Conservation (phyloP, 768 basidiomycete genomes). For the Hypholoma sublateritium region DNA sequence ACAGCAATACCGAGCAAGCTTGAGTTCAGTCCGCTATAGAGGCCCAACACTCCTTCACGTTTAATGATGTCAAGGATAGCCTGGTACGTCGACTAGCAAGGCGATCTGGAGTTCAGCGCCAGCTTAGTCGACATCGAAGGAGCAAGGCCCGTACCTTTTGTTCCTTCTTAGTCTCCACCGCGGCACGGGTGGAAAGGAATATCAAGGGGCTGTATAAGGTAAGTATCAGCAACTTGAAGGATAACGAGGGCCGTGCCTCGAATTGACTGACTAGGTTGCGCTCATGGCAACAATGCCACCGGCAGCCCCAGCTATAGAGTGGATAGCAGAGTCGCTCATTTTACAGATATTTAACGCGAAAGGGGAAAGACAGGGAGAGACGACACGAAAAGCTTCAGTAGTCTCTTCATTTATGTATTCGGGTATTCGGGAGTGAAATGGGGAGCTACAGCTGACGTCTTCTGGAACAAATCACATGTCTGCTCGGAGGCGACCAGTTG, state of each 20-base stretch:
- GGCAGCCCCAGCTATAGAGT: constrained; percentile 85
- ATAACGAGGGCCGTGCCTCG: background rate
- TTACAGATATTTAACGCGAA: constrained; percentile 7
- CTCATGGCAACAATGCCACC: constrained; percentile 92
- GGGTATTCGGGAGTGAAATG: constrained; percentile 15
- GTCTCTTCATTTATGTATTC: constrained; percentile 17
- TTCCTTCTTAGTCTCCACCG: constrained; percentile 82
- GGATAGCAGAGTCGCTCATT: constrained; percentile 81
- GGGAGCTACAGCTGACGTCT: constrained; percentile 5
- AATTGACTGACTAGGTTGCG: constrained; percentile 70
- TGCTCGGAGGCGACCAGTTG: background rate
- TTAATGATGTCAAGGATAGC: constrained; percentile 75
- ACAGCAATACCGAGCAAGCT: constrained; percentile 89
- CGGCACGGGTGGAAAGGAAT: constrained; percentile 89
- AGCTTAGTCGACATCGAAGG: background rate
- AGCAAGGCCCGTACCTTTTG: constrained; percentile 52
- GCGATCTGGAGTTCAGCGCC: background rate
- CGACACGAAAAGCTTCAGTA: background rate
- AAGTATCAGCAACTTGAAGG: constrained; percentile 3
- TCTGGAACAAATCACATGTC: constrained; percentile 18
- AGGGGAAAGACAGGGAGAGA: constrained; percentile 8
- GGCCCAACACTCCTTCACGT: constrained; percentile 78
- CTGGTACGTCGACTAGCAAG: constrained; percentile 58
- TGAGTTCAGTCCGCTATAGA: constrained; percentile 87
- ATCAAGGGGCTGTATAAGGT: constrained; percentile 71